Base-by-base conservation (phyloP, 257 asterid genomes). In the Capsicum chinense region DNA sequence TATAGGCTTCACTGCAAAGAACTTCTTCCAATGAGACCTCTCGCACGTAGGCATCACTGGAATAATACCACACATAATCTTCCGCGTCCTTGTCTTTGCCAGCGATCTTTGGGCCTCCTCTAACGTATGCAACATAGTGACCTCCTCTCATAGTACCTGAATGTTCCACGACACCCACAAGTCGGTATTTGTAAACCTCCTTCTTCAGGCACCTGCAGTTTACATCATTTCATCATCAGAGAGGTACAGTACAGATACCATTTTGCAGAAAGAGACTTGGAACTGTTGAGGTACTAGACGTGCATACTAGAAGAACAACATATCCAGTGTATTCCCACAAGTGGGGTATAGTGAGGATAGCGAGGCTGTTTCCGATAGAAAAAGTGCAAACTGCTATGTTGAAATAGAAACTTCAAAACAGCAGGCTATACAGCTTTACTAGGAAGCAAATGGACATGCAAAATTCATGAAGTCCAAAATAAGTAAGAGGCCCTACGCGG, bases 111-210 rank as follows among this genome's bases (percentile, higher is more conserved):
- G 67, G 79, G 48, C 91, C 89, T 50, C 91, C 92, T 88, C 97
- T 90, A 63, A 95, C 91, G 35, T 93, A 94, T 0, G 98, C 97
- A 44, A 94, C 90, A 63, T 95, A 95, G 83, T 95, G 99, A 14
- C 99, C 99, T 15, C 93, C 92, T 84, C 95, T 91, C 98, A 95
- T 93, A n/a, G 90, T 88, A 70, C 99, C 99, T 9, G 86, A 79
- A 89, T 95, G 99, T 88, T 93, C 99, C 74, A 94, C 99, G 64
- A 92, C 92, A 62, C 99, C 99, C 10, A 92, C 87, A n/a, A 95
- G 88, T 6, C 89, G 90, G 67, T 95, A 95, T 33, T 76, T 73
- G 64, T 83, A 83, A 56, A 9, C 37, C 16, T 84, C 93, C 59
- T 74, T 71, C 11, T 92, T 92, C 8, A 47, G 44, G 85, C 91